Base-by-base conservation (phyloP, 225 moss, liverwort and hornwort species). In the Thuidium tamariscinum region DNA sequence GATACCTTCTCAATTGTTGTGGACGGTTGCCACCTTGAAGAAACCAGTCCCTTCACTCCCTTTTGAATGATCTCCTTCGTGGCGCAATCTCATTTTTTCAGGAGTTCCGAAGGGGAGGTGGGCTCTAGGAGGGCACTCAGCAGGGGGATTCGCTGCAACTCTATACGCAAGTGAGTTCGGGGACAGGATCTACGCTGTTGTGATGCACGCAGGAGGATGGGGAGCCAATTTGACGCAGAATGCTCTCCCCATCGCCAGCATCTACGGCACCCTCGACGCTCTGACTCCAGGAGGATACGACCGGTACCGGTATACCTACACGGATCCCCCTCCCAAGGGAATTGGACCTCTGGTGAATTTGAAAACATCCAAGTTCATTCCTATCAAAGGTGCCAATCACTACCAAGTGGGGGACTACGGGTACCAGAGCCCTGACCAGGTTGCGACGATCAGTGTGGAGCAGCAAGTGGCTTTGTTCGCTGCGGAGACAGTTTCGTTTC, bases 351-450 rank as follows among this genome's bases (percentile, higher is more conserved):
- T 91, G 11, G 91, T 91, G 62, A 89, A 91, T 68, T 64, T 89
- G 34, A 68, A 88, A 4, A 90, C 85, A 11, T 65, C 89, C 12
- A 74, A 80, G 22, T 92, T 93, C 49, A 11, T 91, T 26, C n/a
- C 87, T 6, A 39, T 93, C 9, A 18, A 77, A 65, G 89, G 90
- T 2, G 92, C 89, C 16, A 95, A 90, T 39, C 94, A 94, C 78
- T 90, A 85, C 68, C 94, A 94, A 89, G 75, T 94, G 36, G 93
- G 94, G 10, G 94, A 93, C 72, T 95, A 94, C 10, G 94, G 93
- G 13, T 90, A 92, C 84, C 92, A 94, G 77, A 4, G 5, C 21
- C 86, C 70, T 3, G 91, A 94, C 79, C 83, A 88, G 49, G 77
- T 95, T 46, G 27, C 95, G 4, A 91, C 81, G 0, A 91, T 95